Evolutionary conservation across 495 filamentous ascomycete species (phyloP).

Genomic region (Annulohypoxylon stygium): DNA sequence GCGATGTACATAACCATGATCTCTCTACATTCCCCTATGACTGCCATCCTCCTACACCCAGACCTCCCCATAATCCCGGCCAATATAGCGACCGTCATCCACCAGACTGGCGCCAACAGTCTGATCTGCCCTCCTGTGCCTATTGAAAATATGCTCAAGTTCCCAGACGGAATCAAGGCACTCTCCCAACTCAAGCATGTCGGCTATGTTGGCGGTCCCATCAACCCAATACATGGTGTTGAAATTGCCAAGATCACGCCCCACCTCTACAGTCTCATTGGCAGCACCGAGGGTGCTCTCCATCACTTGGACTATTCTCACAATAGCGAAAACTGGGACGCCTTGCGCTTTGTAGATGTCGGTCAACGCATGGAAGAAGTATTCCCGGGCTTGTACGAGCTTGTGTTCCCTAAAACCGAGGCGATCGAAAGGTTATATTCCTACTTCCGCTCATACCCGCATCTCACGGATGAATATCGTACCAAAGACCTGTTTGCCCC

Average conservation of each 20-base stretch:
- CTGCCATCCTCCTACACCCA: conserved; percentile 40
- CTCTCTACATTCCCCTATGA: conserved; percentile 30
- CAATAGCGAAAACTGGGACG: conserved; percentile 43
- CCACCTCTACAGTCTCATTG: conserved; percentile 46
- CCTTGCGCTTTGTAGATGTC: conserved; percentile 46
- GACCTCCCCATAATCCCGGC: conserved; percentile 39
- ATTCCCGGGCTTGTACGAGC: conserved; percentile 46
- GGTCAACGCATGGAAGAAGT: conserved; percentile 51
- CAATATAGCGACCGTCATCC: conserved; percentile 44
- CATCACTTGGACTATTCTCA: conserved; percentile 43
- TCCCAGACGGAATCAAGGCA: conserved; percentile 31
- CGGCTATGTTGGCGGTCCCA: conserved; percentile 47
- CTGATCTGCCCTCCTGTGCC: conserved; percentile 42
- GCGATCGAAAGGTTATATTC: conserved; percentile 37
- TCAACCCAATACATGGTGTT: conserved; percentile 45
- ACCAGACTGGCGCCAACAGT: conserved; percentile 41
- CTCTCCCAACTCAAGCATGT: conserved; percentile 44
- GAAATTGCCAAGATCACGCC: conserved; percentile 43
- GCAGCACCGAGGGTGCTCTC: conserved; percentile 48
- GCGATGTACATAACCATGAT: conserved; percentile 38
- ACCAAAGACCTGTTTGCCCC: conserved; percentile 66
- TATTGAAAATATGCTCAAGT: conserved; percentile 47
- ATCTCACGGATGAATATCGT: conserved; percentile 58
- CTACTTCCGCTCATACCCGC: conserved; percentile 60
- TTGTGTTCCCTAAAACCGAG: conserved; percentile 44